These are phyloP conservation scores for Euphrasia confusa DNA, from an alignment of 257 asterid species.

Conservation along the genomic window DNA sequence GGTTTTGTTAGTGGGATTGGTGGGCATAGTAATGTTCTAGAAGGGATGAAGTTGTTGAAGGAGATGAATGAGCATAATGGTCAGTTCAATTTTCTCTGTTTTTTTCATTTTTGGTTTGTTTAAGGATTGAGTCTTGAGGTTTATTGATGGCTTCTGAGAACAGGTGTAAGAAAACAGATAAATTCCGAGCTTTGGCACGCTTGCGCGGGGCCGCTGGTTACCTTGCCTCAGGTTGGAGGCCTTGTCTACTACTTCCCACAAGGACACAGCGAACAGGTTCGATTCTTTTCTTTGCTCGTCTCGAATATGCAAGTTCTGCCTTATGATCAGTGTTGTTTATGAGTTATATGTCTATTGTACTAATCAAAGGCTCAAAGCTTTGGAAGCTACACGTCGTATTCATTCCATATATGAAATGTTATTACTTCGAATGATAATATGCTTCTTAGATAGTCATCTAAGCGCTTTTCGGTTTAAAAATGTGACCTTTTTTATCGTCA, in stretches of 20 bases:
- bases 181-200: constrained; percentile 92
- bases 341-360: neutral
- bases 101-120: neutral
- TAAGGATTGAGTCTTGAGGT: constrained; percentile 3
- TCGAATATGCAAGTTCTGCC: neutral
- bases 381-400: neutral
- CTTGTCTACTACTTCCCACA: constrained; percentile 86
- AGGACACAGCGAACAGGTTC: constrained; percentile 88
- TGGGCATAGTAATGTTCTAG: constrained; percentile 50
- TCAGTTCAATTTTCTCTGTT: neutral
- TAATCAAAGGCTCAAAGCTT: neutral
- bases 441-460: too few species aligned
- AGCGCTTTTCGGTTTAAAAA: too few species aligned
- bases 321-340: neutral
- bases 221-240: constrained; percentile 84
- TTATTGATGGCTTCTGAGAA: constrained; percentile 7
- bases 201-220: constrained; percentile 86
- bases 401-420: neutral
- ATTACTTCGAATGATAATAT: neutral
- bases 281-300: neutral
- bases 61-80: constrained; percentile 69
- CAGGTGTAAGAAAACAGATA: constrained; percentile 53
- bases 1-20: constrained; percentile 34
- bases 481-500: too few species aligned
- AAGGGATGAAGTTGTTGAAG: constrained; percentile 72